Percentiles rank a stretch among this genome's conserved stretches.
Conservation (phyloP, 2,329 filamentous ascomycete species). For the Truncatella angustata region DNA sequence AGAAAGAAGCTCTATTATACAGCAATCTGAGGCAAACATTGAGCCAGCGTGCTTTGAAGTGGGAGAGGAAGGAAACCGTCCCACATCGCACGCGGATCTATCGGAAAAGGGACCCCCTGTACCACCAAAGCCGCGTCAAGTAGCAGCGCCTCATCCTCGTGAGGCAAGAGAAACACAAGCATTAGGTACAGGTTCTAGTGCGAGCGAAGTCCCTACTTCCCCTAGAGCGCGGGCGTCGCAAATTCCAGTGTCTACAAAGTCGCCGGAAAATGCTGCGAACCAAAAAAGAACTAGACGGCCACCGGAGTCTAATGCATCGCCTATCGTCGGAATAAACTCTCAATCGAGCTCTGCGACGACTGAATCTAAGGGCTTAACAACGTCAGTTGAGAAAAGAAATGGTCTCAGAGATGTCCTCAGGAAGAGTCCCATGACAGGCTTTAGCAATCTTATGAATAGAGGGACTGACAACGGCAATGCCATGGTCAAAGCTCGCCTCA, state of each 20-base stretch:
- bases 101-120: slow-evolving; percentile 19
- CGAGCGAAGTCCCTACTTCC: slow-evolving; percentile 16
- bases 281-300: slow-evolving; percentile 46
- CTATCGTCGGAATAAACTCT: slow-evolving; percentile 5
- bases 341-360: no score
- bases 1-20: slow-evolving; percentile 39
- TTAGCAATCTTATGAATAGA: slow-evolving; percentile 49
- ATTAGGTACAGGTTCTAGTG: no score
- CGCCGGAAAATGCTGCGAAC: slow-evolving; percentile 38
- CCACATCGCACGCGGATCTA: no score
- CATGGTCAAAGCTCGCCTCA: slow-evolving; percentile 21
- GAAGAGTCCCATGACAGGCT: slow-evolving; percentile 43
- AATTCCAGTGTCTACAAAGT: slow-evolving; percentile 19
- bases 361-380: no score
- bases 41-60: slow-evolving; percentile 12
- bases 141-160: no score
- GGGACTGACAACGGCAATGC: slow-evolving; percentile 34
- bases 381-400: slow-evolving; percentile 40
- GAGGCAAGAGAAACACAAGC: no score
- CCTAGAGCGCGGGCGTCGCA: slow-evolving; percentile 21
- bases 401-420: slow-evolving; percentile 51
- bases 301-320: slow-evolving; percentile 21
- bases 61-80: no score
- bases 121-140: slow-evolving; percentile 22
- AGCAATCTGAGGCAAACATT: slow-evolving; percentile 21